Base-by-base conservation (phyloP, 2,329 filamentous ascomycete genomes). In the Celoporthe dispersa region DNA sequence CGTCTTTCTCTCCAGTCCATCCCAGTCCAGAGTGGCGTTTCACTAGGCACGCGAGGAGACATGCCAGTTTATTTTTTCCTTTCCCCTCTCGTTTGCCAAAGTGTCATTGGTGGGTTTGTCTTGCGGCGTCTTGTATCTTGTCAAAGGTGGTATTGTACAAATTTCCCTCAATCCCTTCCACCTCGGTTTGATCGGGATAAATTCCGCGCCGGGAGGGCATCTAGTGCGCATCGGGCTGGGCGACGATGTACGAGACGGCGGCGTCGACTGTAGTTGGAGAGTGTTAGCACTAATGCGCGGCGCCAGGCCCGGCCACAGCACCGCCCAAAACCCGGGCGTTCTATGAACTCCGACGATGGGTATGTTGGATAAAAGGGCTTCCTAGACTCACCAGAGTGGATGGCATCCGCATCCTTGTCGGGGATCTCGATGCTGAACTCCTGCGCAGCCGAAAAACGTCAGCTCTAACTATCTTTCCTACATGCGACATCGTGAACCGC, bases 351-450 rank as follows among this genome's bases (percentile, higher is more conserved):
- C 44, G 14, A 8, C 44, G 28, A 37, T 35, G 11, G 28, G 57
- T 7, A 25, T 2, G 8, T 14, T 11, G n/a, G 8, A 41, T 31
- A 19, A 7, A 28, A 2, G 35, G 44, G 39, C 28, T 35, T 48
- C n/a, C 3, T 11, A 19, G 33, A 84, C 93, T 76, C 92, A 97
- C 94, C 91, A 79, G 94, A 97, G 88, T 96, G 94, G 82, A 98
- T 97, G 75, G 88, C 87, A 82, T 98, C 94, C 75, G 94, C 94
- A 80, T 97, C 94, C 89, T 97, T 97, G 85, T 98, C 94, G 76
- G 94, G 94, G 78, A 98, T 98, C 88, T 98, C 94, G 81, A 98
- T 96, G 91, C 94, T 89, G 80, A 90, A 90, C 78, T 90, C 86
- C 84, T 80, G 67, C n/a, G n/a, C 70, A 55, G 12, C 12, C 33